Evolutionary conservation across 2,329 filamentous ascomycete genomes (phyloP), one percentile per base, ranked within the genome.

Genomic region (Lachnellula occidentalis): DNA sequence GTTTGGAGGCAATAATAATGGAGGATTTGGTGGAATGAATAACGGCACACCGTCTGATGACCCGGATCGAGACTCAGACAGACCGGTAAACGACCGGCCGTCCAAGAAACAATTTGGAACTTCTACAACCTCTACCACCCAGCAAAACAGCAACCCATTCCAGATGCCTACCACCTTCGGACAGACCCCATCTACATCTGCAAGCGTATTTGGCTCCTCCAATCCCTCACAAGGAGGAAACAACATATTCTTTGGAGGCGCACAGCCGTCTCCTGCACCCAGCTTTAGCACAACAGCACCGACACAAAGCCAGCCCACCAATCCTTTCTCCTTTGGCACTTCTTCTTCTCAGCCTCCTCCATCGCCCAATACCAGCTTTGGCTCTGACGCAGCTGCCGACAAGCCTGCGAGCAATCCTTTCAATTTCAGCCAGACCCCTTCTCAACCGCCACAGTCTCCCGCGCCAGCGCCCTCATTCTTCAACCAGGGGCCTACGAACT

Each of bases 91-190:
- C 31, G 52, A 64, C 22, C 59, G 61, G 34, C 56, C 49, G 22
- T 36, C 52, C 17, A 66, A 62, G 52, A 64, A 56, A 56, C 54
- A 54, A 36, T 63, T 61, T 59, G 58, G 61, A 22, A 41, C 27
- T 31, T 34, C 50, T 9, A 24, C 42, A 8, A 4, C 34, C 9
- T 45, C 55, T 22, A 27, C 45, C n/a, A 11, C 19, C 11, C 45
- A 55, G 22, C 43, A 45, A n/a, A 50, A 31, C 39, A 50, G n/a
- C 17, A 41, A 15, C 22, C 11, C 27, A 2, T 54, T 49, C 34
- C 54, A 51, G 17, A 46, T 51, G 15, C 42, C 50, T 5, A 47
- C 39, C 43, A 19, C 9, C 43, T 51, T 54, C 31, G 46, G 48
- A 27, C 55, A 58, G 22, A 54, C 27, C 43, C 46, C 45, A 34